A percentile compares a stretch with the other conserved stretches of the same genome.
Evolutionary conservation across 1,139 yeast genomes (phyloP).

Genomic region (Sugiyamaella pinicola): DNA sequence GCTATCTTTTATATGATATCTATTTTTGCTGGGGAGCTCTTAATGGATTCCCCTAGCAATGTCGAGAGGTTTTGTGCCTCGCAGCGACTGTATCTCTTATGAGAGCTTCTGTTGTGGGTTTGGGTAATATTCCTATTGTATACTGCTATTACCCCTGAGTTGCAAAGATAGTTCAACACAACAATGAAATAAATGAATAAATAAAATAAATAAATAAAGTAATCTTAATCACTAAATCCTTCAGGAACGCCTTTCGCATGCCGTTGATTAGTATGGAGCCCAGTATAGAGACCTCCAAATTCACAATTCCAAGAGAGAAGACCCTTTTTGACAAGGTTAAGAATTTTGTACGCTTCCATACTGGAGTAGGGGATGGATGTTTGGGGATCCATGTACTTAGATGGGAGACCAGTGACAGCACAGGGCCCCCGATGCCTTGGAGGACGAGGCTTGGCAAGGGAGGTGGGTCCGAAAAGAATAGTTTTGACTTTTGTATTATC

Average conservation of each 20-base stretch:
- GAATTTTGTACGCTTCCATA: conserved; percentile 72
- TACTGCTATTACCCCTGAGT: neutral
- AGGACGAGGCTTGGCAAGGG: conserved; percentile 36
- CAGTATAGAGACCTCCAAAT: conserved; percentile 69
- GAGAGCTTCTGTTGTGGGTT: neutral
- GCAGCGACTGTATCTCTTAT: neutral
- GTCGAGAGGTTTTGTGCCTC: no score
- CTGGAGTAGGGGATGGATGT: conserved; percentile 80
- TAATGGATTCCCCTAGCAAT: no score
- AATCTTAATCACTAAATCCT: conserved; percentile 52
- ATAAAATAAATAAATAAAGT: conserved; percentile 10
- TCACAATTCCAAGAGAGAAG: conserved; percentile 70
- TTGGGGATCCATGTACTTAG: conserved; percentile 83
- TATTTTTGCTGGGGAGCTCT: no score
- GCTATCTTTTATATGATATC: no score
- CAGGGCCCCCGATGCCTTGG: conserved; percentile 46
- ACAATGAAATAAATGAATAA: conserved; percentile 13
- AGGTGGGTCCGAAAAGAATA: conserved; percentile 61
- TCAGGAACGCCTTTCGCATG: conserved; percentile 91
- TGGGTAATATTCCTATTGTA: neutral
- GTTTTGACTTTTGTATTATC: conserved; percentile 46
- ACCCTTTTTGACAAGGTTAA: conserved; percentile 69
- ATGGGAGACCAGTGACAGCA: conserved; percentile 75
- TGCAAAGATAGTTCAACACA: neutral
- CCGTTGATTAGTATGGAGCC: conserved; percentile 54